These are phyloP conservation scores for Candida endomychidarum DNA, from an alignment of 805 yeast genomes.

Conservation along the genomic window DNA sequence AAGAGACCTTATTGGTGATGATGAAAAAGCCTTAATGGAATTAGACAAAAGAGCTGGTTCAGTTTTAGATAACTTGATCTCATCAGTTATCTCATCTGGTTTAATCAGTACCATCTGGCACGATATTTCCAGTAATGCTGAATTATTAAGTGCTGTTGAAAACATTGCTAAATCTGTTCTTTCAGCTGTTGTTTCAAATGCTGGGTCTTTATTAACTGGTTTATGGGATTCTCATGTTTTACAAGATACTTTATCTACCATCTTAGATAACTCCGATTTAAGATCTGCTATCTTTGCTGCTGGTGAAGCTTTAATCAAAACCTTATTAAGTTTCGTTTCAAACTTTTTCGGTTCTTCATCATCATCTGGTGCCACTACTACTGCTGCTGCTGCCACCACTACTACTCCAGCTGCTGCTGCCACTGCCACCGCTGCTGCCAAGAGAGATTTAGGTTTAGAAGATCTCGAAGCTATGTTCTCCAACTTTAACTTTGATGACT, in stretches of 20 bases:
- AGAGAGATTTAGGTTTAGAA: conserved; percentile 15
- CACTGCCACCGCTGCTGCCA: conserved; percentile 19
- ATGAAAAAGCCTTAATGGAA: conserved; percentile 25
- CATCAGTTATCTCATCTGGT: conserved; percentile 40
- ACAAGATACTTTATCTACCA: conserved; percentile 28
- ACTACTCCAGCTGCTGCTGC: conserved; percentile 19
- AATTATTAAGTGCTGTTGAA: conserved; percentile 25
- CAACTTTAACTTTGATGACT: neutral
- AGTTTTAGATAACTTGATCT: conserved; percentile 34
- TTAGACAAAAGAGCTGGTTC: conserved; percentile 36
- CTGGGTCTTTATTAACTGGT: conserved; percentile 41
- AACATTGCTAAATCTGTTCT: conserved; percentile 32
- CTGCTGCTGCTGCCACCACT: conserved; percentile 19
- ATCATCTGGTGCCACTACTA: conserved; percentile 18
- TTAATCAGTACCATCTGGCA: conserved; percentile 35
- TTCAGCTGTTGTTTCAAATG: conserved; percentile 35
- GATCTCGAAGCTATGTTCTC: conserved; percentile 25
- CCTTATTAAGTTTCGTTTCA: conserved; percentile 29
- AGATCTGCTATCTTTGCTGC: conserved; percentile 31
- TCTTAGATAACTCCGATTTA: conserved; percentile 34
- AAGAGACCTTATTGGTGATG: conserved; percentile 31
- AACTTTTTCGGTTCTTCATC: conserved; percentile 17
- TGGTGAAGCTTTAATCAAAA: conserved; percentile 33
- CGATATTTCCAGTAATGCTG: conserved; percentile 32
- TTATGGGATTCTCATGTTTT: conserved; percentile 43